phyloP scores from a whole-genome alignment of 345 rosid genomes.

The Raphanus sativus region DNA sequence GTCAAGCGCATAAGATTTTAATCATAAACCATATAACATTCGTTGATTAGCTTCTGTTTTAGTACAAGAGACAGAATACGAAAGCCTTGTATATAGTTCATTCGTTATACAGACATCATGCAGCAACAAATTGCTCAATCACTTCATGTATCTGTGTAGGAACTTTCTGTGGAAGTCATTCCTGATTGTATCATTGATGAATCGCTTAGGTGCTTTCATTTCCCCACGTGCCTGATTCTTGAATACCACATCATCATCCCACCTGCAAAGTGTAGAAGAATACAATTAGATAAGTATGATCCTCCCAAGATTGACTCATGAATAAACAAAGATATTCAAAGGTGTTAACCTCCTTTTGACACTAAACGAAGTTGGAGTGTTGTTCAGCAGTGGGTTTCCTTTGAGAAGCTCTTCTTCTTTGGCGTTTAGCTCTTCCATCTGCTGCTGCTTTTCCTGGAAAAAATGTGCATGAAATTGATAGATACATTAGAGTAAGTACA shows the following conservation, averaged over 20 bases:
- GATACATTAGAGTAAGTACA: background rate
- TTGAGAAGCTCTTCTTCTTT: conserved; percentile 92
- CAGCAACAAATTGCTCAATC: conserved; percentile 29
- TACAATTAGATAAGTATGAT: background rate
- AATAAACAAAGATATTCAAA: background rate
- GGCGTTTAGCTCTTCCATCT: conserved; percentile 76
- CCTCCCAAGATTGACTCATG: background rate
- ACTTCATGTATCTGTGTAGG: conserved; percentile 94
- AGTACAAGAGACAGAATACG: background rate
- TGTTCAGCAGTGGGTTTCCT: conserved; percentile 85
- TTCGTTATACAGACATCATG: background rate
- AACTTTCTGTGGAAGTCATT: conserved; percentile 92
- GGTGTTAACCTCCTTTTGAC: conserved; percentile 77
- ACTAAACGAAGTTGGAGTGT: conserved; percentile 66
- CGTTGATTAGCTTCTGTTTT: background rate
- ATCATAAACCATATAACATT: background rate
- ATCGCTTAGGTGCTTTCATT: conserved; percentile 86
- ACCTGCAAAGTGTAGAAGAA: conserved; percentile 46
- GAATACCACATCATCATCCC: conserved; percentile 99
- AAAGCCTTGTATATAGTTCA: background rate
- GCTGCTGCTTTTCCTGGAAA: conserved; percentile 55
- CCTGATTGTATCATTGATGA: conserved; percentile 95
- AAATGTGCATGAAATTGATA: background rate
- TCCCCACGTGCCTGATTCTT: conserved; percentile 99
- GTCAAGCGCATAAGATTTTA: background rate